Base-by-base conservation (phyloP, 2,329 filamentous ascomycete genomes). In the Ophiocordyceps robertsii region DNA sequence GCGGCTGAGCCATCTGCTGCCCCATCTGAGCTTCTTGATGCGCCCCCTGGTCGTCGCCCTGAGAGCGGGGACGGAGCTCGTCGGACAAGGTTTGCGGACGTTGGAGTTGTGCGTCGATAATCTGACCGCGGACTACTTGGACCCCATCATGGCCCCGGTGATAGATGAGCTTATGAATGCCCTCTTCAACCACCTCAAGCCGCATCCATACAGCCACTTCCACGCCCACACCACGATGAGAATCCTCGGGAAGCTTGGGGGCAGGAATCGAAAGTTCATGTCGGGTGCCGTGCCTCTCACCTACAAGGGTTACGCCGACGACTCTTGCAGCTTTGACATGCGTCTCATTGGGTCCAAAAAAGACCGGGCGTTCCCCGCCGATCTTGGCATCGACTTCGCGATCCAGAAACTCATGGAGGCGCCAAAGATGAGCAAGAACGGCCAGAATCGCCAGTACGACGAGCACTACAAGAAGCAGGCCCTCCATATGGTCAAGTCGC, bases 121-220 rank as follows among this genome's bases (percentile, higher is more conserved):
- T 53, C 73, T 99, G 0, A 98, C 93, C 0, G 90, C 92, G 0
- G 92, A 98, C 55, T 99, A 98, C 56, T 69, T 99, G 13, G 92
- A 99, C 53, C 93, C 92, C 0, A 96, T 99, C 54, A 98, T 98
- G 90, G 87, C 90, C 2, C 93, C 92, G 0, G 93, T 96, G 24
- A 96, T 99, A 61, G 90, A 98, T 53, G 92, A 99, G 57, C 70
- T 99, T 37, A 98, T 98, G 92, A 92, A 88, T 38, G 90, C 90
- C 1, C 71, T 99, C 1, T 98, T 94, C 72, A 89, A 95, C 49
- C 93, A 98, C 59, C 72, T 99, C 36, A 84, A 84, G 53, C 93
- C 92, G 8, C 82, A 89, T 48, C 92, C 92, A 0, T 95, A 98
- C 61, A 95, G 84, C 53, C 93, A 98, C 60, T 95, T 95, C 61